Evolutionary conservation across 1,139 yeast species (phyloP).

Genomic region (Yamadazyma epiphylla): DNA sequence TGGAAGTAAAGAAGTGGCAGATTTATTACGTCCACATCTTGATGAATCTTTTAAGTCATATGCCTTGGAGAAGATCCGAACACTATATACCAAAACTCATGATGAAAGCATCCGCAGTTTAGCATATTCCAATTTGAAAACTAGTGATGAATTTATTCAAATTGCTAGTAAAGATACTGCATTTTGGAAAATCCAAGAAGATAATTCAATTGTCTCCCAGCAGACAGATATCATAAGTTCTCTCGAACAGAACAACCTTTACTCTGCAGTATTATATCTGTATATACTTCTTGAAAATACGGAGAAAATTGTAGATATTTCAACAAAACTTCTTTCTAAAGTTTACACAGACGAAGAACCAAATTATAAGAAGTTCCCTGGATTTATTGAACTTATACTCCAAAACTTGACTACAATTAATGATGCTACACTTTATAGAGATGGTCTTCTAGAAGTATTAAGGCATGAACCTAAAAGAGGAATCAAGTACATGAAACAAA

Average conservation of each 20-base stretch:
- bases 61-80: conserved; percentile 7
- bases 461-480: conserved; percentile 26
- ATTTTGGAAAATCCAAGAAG: conserved; percentile 10
- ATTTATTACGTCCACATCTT: conserved; percentile 4
- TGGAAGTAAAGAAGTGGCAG: conserved; percentile 6
- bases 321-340: conserved; percentile 9
- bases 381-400: conserved; percentile 13
- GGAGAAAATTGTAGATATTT: conserved; percentile 14
- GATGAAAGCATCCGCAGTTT: conserved; percentile 6
- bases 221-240: conserved; percentile 3
- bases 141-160: conserved; percentile 10
- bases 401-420: conserved; percentile 14
- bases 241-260: conserved; percentile 5
- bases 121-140: conserved; percentile 8
- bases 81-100: conserved; percentile 6
- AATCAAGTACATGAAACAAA: conserved; percentile 26
- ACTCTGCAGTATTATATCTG: conserved; percentile 11
- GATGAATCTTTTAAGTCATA: conserved; percentile 6
- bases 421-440: conserved; percentile 20
- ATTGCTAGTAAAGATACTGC: conserved; percentile 10
- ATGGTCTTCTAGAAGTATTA: conserved; percentile 25
- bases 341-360: conserved; percentile 4
- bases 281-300: conserved; percentile 8
- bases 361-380: too few species aligned
- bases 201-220: conserved; percentile 2